Base-by-base conservation (phyloP, 1,284 basidiomycete genomes). In the Athelia sp. region DNA sequence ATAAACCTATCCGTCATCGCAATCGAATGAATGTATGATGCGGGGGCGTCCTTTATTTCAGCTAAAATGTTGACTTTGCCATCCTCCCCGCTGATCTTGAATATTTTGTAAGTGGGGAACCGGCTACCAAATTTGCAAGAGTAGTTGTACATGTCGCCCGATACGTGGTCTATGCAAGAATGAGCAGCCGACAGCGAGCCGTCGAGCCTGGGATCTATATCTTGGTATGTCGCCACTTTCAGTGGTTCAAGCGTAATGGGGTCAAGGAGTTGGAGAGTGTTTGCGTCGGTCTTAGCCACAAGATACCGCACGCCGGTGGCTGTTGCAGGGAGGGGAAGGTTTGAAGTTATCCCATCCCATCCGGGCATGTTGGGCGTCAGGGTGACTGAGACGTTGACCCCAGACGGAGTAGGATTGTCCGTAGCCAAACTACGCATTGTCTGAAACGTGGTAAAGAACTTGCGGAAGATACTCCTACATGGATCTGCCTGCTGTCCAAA, bases 101-200 rank as follows among this genome's bases (percentile, higher is more conserved):
- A 71, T 24, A 70, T 46, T 40, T 47, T 65, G 49, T 70, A 71
- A 1, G 49, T 56, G 21, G 57, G 53, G 29, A 51, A 51, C 45
- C 42, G 46, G 6, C 60, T 24, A n/a, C 55, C 58, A 23, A 70
- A 48, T 18, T 63, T 43, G 26, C 60, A 55, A 34, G 63, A 59
- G 47, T 62, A 72, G 51, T 72, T 71, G 51, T 59, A 70, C 36
- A 70, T 42, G 22, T 69, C 70, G 22, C 65, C 61, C 0, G 62
- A 62, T 36, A 59, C 54, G 1, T 61, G 55, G 45, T 70, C 70
- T 21, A 58, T 62, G 48, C 69, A 70, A 22, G 66, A 61, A 45
- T 72, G 69, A n/a, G 70, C 65, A 4, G 64, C 65, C 44, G 64
- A 62, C 11, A 70, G 23, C n/a, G 4, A 46, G 2, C 70, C 70